phyloP scores from a whole-genome alignment of 2,329 filamentous ascomycete genomes.

The Apiospora saccharicola region DNA sequence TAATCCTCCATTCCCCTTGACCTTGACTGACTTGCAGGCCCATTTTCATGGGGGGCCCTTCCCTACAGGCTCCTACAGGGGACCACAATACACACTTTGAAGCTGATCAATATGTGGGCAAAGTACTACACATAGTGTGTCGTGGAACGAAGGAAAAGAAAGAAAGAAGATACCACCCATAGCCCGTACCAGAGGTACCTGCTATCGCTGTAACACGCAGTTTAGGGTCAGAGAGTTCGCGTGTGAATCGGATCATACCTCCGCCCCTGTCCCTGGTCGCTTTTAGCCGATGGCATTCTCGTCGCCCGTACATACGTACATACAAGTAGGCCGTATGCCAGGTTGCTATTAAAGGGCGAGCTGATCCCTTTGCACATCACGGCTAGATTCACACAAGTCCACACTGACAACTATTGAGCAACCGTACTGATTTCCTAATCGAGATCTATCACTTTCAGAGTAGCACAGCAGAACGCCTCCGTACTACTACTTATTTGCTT shows the following conservation, averaged over 20 bases:
- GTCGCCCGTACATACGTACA: not conserved
- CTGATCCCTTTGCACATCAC: slow-evolving; percentile 18
- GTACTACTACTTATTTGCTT: slow-evolving; percentile 11
- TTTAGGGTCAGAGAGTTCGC: slow-evolving; percentile 21
- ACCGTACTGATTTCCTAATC: not conserved
- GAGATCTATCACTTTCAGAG: slow-evolving; percentile 6
- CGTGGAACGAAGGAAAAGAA: slow-evolving; percentile 21
- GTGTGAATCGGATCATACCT: slow-evolving; percentile 17
- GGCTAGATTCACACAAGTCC: slow-evolving; percentile 14
- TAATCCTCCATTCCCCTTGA: slow-evolving; percentile 19
- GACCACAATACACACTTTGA: slow-evolving; percentile 30
- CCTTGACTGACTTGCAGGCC: slow-evolving; percentile 30
- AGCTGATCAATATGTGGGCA: slow-evolving; percentile 25
- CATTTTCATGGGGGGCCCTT: slow-evolving; percentile 21
- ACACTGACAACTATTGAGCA: not conserved
- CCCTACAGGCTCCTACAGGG: not conserved
- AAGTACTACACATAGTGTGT: slow-evolving; percentile 23
- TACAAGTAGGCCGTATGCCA: not conserved
- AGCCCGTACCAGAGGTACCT: not conserved
- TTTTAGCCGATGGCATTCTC: slow-evolving; percentile 20
- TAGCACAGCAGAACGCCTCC: not conserved
- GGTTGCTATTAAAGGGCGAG: slow-evolving; percentile 20
- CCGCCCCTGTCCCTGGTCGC: slow-evolving; percentile 20
- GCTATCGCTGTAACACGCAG: not conserved
- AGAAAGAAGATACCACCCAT: slow-evolving; percentile 18